Base-by-base conservation (phyloP, 148 eudicot species). In the Beta vulgaris region DNA sequence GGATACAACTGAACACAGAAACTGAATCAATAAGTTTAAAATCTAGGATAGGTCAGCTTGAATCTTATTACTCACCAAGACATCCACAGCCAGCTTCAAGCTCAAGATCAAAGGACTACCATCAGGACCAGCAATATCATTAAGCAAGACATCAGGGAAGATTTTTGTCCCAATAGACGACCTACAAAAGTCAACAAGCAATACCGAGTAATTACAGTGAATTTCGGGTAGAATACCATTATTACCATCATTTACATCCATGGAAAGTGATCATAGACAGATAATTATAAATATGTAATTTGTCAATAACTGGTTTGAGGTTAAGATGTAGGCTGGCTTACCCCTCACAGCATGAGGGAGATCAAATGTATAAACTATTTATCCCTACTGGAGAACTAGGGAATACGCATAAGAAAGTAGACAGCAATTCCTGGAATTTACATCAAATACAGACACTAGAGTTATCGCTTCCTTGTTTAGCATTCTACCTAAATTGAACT, bases 101-200 rank as follows among this genome's bases (percentile, higher is more conserved):
- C 98, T 91, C 64, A 94, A 81, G 70, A 91, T 88, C 87, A 94
- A 85, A 73, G 89, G 68, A 83, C 85, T 90, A 65, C 88, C 95
- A 54, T 91, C 93, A 72, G 97, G 93, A 49, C 98, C 98, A 84
- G 98, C 91, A 84, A 91, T 88, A 48, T 94, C 98, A 85, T 94
- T 94, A 44, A 94, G 97, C 89, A 91, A 84, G 63, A 94, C 98
- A 79, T 90, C 91, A 58, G 97, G 97, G 66, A 91, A 94, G 76
- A 86, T 55, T 57, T 87, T 85, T 35, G 89, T 76, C 60, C 98
- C 98, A 71, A 85, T 35, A 65, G 81, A 83, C 74, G 84, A 86
- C 98, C 98, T 94, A 69, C 61, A 73, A 71, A 68, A 15, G 77
- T 68, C 73, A 40, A 15, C 19, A 77, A 78, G 13, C 28, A 39